Conservation (phyloP, 495 filamentous ascomycete genomes). For the Amphirosellinia nigrospora region DNA sequence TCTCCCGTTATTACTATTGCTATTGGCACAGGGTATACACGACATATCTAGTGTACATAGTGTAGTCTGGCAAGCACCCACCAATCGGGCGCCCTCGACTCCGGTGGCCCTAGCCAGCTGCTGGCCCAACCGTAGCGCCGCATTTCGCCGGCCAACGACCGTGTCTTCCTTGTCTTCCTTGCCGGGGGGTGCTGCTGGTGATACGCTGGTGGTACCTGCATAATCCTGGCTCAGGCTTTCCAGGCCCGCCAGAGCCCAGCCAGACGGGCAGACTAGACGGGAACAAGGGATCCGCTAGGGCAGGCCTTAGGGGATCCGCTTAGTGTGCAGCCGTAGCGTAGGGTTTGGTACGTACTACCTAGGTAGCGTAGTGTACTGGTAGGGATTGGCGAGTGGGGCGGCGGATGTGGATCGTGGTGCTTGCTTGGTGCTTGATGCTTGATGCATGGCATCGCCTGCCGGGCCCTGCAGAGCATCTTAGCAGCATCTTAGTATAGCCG, state of each 20-base stretch:
- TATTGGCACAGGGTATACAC: neutral
- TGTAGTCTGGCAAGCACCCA: neutral
- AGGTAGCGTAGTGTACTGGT: no score
- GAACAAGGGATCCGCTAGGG: conserved; percentile 24
- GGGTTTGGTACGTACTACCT: no score
- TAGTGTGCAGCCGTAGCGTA: conserved; percentile 21
- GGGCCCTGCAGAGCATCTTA: conserved; percentile 12
- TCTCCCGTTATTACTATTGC: neutral
- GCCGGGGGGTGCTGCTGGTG: neutral
- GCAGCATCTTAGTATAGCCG: neutral
- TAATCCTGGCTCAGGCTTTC: conserved; percentile 20
- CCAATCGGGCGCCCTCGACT: conserved; percentile 4
- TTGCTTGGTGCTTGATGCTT: no score
- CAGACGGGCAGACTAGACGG: conserved; percentile 22
- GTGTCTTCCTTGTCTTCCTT: conserved; percentile 4
- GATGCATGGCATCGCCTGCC: conserved; percentile 16
- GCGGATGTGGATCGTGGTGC: conserved; percentile 5
- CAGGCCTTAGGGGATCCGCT: conserved; percentile 26
- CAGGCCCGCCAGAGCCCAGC: conserved; percentile 3
- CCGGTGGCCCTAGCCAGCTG: neutral
- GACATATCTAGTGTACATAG: neutral
- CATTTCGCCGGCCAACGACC: neutral
- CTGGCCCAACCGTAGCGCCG: conserved; percentile 10
- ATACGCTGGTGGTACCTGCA: conserved; percentile 23
- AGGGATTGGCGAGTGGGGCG: conserved; percentile 3